These are phyloP conservation scores for Datisca glomerata DNA, from an alignment of 306 rosid genomes.

Conservation along the genomic window DNA sequence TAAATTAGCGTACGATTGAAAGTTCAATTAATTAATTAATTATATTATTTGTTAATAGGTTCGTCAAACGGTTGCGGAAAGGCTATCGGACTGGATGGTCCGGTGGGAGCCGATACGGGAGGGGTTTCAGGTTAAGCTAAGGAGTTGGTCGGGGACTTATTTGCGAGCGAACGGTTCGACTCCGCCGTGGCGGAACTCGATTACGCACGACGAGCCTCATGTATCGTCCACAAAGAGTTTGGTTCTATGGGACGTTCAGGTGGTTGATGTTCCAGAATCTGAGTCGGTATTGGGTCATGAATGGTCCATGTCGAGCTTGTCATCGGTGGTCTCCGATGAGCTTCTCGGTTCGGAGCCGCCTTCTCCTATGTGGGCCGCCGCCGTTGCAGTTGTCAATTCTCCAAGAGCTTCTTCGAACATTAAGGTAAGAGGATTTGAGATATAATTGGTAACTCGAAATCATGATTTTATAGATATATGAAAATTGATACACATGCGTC, in stretches of 20 bases:
- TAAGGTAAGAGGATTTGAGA: no score
- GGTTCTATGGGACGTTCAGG: conserved; percentile 62
- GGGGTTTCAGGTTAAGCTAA: conserved; percentile 58
- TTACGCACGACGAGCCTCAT: conserved; percentile 52
- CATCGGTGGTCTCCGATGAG: conserved; percentile 3
- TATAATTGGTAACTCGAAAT: no score
- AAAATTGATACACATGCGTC: no score
- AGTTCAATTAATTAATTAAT: background rate
- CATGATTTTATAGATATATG: no score
- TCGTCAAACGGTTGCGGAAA: conserved; percentile 32
- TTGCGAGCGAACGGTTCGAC: conserved; percentile 67
- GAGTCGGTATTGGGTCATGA: conserved; percentile 2
- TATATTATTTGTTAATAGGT: conserved; percentile 5
- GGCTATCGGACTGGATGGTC: conserved; percentile 34
- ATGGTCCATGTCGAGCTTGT: conserved; percentile 3
- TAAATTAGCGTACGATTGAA: background rate
- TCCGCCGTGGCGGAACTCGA: conserved; percentile 79
- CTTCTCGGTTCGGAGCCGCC: background rate
- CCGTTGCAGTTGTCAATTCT: background rate
- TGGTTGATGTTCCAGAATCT: background rate
- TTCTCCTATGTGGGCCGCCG: conserved; percentile 4
- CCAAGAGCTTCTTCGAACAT: conserved; percentile 2
- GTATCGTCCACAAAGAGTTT: conserved; percentile 35
- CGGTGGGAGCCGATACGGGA: conserved; percentile 84
- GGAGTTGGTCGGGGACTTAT: conserved; percentile 53